A percentile compares a stretch with the other conserved stretches of the same genome.
phyloP scores from a whole-genome alignment of 176 grass and related monocot genomes.

The Canna indica region DNA sequence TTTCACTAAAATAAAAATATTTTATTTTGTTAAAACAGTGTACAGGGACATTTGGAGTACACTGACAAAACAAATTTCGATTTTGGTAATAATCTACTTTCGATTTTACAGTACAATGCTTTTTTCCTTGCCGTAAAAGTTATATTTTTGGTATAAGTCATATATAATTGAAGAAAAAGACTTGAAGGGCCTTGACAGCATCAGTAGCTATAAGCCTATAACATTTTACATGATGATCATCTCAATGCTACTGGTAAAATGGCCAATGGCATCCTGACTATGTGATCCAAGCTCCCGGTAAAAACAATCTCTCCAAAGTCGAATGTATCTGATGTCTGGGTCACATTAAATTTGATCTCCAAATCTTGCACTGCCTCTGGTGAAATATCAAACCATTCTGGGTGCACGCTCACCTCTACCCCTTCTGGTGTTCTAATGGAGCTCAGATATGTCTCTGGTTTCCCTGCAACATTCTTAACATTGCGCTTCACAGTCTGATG shows the following conservation, averaged over 20 bases:
- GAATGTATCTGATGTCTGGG: conserved; percentile 14
- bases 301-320: conserved; percentile 48
- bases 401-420: conserved; percentile 24
- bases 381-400: conserved; percentile 39
- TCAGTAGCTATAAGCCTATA: neutral
- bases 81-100: too few relatives aligned
- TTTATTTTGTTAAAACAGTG: too few relatives aligned
- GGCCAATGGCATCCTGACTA: conserved; percentile 37
- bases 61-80: too few relatives aligned
- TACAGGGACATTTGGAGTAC: too few relatives aligned
- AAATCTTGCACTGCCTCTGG: conserved; percentile 26
- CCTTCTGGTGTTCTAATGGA: conserved; percentile 24
- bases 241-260: conserved; percentile 3
- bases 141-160: too few relatives aligned
- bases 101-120: too few relatives aligned
- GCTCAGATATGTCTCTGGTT: conserved; percentile 37
- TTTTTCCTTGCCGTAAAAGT: too few relatives aligned
- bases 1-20: too few relatives aligned
- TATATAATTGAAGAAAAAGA: neutral
- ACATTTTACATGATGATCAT: neutral
- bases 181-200: neutral
- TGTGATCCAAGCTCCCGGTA: conserved; percentile 39
- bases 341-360: conserved; percentile 29
- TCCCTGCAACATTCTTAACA: conserved; percentile 33
- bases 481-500: conserved; percentile 21